Conservation (phyloP, 805 yeast species). For the Pichia eremophila region DNA sequence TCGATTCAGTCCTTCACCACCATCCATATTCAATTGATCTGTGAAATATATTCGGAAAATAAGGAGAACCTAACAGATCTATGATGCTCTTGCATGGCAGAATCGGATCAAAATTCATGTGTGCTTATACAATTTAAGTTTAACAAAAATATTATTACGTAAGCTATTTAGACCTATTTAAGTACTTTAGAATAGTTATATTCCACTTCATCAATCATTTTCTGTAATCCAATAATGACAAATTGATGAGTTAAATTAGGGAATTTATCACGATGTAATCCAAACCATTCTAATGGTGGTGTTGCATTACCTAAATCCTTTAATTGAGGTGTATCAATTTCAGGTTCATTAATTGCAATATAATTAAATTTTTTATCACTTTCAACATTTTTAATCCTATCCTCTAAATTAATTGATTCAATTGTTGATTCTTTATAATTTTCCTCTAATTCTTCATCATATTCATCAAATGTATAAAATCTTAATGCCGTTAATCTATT, state of each 20-base stretch:
- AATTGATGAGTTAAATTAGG: conserved; percentile 83
- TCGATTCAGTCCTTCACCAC: not conserved
- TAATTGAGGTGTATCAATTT: conserved; percentile 81
- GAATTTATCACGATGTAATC: conserved; percentile 75
- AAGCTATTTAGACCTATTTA: conserved; percentile 21
- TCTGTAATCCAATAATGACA: conserved; percentile 64
- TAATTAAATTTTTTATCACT: conserved; percentile 43
- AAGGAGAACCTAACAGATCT: too few relatives aligned
- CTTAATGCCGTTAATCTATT: conserved; percentile 42
- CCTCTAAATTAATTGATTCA: conserved; percentile 29
- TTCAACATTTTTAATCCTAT: conserved; percentile 38
- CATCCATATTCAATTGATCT: too few relatives aligned
- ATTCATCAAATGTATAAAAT: conserved; percentile 25
- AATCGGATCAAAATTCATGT: too few relatives aligned
- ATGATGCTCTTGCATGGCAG: too few relatives aligned
- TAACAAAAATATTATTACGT: too few relatives aligned
- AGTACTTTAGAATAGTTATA: conserved; percentile 39
- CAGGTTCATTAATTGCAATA: conserved; percentile 61
- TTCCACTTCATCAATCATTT: conserved; percentile 62
- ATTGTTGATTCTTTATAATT: conserved; percentile 26
- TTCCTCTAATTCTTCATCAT: conserved; percentile 24
- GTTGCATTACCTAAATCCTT: conserved; percentile 94
- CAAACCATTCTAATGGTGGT: conserved; percentile 98
- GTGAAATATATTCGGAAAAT: too few relatives aligned
- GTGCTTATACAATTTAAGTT: too few relatives aligned